Base-by-base conservation (phyloP, 441 rosid genomes). In the Jatropha multifida region DNA sequence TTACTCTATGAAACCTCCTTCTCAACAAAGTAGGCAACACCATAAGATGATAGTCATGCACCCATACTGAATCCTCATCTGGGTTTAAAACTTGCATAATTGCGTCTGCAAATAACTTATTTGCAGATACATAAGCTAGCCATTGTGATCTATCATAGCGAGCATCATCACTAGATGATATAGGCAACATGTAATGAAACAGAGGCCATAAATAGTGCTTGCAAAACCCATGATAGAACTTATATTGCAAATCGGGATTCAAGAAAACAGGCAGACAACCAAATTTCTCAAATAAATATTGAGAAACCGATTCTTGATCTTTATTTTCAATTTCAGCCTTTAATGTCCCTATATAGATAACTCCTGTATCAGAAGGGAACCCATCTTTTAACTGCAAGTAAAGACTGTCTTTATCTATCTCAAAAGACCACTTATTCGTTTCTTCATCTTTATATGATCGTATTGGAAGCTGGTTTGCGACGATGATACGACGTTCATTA, bases 131-230 rank as follows among this genome's bases (percentile, higher is more conserved):
- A 68, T 93, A 93, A 2, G 94, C 93, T 75, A 27, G 81, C 97
- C 97, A 91, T 66, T 87, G 85, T 1, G 74, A 68, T 10, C 85
- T 83, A 76, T 84, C 90, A 69, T 88, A 93, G 8, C 88, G 83
- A 2, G 84, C 89, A 17, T 91, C 87, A 48, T 86, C 84, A 58
- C 83, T 82, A 42, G 86, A 82, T 41, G 89, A 81, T 81, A 84
- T 70, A 7, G 96, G 96, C 40, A 88, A 41, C 81, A 88, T 86
- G 74, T 91, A 93, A 73, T 93, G 97, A 74, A 93, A 85, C 81
- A 90, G 69, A 32, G 94, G 97, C 97, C 97, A 93, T 9, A 93
- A 88, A 74, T 91, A 91, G 80, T 91, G 97, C 80, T 93, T 93
- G 37, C 97, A 93, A 48, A 93, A 91, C 0, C 97, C 97, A 55